Conservation (phyloP, 192 early-diverging fungal species). For the Backusella tuberculispora region DNA sequence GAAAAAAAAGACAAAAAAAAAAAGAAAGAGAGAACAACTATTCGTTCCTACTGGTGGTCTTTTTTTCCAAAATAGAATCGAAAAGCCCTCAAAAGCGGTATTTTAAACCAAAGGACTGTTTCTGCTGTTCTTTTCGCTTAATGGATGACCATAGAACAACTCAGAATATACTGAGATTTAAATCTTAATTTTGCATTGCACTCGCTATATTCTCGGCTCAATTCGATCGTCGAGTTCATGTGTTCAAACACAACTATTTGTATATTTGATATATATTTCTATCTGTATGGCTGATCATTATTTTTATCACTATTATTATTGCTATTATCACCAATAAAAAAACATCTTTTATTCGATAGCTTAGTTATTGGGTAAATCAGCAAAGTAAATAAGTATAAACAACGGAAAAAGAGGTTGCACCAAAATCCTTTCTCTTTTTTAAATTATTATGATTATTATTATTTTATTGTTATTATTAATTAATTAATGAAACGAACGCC, state of each 20-base stretch:
- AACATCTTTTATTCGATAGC: too few relatives aligned
- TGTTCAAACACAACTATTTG: not conserved
- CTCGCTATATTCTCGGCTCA: not conserved
- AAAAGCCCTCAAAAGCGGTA: not conserved
- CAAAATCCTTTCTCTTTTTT: not conserved
- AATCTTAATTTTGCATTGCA: constrained; percentile 9
- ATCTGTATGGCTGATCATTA: not conserved
- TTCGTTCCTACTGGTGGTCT: not conserved
- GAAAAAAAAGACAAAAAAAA: not conserved
- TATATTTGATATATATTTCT: not conserved
- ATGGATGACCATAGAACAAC: not conserved
- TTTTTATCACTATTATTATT: too few relatives aligned
- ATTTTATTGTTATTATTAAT: not conserved
- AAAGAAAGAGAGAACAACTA: not conserved
- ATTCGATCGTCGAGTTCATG: not conserved
- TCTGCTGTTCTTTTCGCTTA: not conserved
- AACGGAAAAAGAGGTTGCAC: not conserved
- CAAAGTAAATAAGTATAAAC: not conserved
- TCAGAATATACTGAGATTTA: not conserved
- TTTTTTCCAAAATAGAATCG: not conserved
- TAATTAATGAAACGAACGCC: not conserved
- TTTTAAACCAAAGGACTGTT: not conserved
- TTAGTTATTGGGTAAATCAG: not conserved
- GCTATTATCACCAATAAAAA: too few relatives aligned
- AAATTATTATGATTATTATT: too few relatives aligned